These are phyloP conservation scores for Ceratobasidium sp. DNA, from an alignment of 1,284 basidiomycete genomes.

Conservation along the genomic window DNA sequence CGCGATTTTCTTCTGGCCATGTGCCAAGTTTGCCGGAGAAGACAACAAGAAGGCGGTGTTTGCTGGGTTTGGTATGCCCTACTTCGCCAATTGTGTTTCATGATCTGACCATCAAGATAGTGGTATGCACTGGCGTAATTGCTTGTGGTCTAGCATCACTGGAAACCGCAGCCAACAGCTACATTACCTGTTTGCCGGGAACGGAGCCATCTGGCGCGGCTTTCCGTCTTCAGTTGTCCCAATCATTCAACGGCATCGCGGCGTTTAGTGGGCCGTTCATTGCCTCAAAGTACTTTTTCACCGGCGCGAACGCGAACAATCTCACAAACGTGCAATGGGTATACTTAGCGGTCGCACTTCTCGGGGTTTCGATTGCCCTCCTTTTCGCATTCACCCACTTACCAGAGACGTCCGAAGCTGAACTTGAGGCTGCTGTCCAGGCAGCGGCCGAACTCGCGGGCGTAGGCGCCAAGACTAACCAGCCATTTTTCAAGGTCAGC, in stretches of 20 bases:
- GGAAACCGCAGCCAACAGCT: slow-evolving; percentile 83
- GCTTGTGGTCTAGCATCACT: slow-evolving; percentile 79
- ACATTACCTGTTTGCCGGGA: slow-evolving; percentile 68
- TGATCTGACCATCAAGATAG: neutral
- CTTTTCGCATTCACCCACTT: slow-evolving; percentile 61
- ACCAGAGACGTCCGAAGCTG: slow-evolving; percentile 62
- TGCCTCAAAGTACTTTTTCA: slow-evolving; percentile 69
- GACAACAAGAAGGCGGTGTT: slow-evolving; percentile 61
- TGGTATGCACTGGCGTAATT: slow-evolving; percentile 54
- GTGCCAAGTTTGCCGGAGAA: slow-evolving; percentile 68
- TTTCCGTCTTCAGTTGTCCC: slow-evolving; percentile 83
- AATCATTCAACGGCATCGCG: slow-evolving; percentile 85
- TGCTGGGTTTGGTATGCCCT: slow-evolving; percentile 76
- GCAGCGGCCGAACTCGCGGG: slow-evolving; percentile 52
- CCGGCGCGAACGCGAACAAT: slow-evolving; percentile 55
- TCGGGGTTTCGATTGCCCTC: slow-evolving; percentile 56
- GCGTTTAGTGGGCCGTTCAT: slow-evolving; percentile 85
- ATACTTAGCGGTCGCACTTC: slow-evolving; percentile 61
- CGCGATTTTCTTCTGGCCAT: slow-evolving; percentile 85
- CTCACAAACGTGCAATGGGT: slow-evolving; percentile 64
- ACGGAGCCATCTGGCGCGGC: slow-evolving; percentile 78
- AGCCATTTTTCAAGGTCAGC: slow-evolving; percentile 58
- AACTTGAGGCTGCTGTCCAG: slow-evolving; percentile 56
- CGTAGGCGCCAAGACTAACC: slow-evolving; percentile 52
- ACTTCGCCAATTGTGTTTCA: neutral